Conservation (phyloP, 257 asterid species). For the Petrea volubilis region DNA sequence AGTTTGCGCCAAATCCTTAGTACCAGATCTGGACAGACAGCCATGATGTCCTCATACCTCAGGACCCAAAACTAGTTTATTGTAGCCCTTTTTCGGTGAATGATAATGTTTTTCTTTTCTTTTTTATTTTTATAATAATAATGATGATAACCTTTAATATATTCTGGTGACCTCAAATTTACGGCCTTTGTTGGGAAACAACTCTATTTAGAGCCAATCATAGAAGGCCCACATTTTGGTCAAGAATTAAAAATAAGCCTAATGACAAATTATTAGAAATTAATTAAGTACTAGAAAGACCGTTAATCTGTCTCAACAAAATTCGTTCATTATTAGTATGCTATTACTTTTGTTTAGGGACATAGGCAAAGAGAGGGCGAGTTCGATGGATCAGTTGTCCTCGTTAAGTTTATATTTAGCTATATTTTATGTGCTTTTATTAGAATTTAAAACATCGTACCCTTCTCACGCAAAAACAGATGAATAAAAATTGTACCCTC, state of each 20-base stretch:
- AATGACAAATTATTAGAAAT: constrained; percentile 3
- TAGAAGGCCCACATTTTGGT: constrained; percentile 22
- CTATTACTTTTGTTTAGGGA: no score
- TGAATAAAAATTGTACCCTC: no score
- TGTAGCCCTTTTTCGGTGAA: constrained; percentile 15
- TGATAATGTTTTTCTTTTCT: no score
- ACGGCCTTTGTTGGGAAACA: constrained; percentile 13
- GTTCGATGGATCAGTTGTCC: no score
- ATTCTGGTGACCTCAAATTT: neutral
- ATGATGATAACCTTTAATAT: constrained; percentile 34
- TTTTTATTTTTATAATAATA: no score
- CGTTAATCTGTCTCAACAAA: neutral
- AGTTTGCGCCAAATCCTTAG: constrained; percentile 22
- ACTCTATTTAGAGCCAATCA: constrained; percentile 30
- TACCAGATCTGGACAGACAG: constrained; percentile 36
- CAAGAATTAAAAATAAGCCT: constrained; percentile 4
- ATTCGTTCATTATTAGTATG: no score
- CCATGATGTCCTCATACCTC: constrained; percentile 43
- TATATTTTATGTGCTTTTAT: no score
- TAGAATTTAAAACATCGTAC: no score
- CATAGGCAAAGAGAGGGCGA: no score
- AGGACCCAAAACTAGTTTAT: constrained; percentile 12
- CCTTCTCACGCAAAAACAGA: no score
- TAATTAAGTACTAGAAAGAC: constrained; percentile 8
- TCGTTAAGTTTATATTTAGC: no score